These are phyloP conservation scores for Pittosporum tobira DNA, from an alignment of 129 eudicot species.

Conservation along the genomic window DNA sequence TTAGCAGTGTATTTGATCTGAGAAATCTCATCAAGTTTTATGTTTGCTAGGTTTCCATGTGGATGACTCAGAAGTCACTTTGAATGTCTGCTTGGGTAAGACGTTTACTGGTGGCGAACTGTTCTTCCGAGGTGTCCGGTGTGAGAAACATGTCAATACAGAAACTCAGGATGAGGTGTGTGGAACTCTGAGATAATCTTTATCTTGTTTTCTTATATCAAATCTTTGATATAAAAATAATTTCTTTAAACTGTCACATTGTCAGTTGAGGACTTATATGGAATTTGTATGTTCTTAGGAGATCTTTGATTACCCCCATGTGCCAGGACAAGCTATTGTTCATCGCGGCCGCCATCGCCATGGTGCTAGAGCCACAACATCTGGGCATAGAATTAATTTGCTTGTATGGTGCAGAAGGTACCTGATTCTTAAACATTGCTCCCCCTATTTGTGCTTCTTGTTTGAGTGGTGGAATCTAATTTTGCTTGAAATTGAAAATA, in stretches of 20 bases:
- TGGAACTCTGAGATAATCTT: background rate
- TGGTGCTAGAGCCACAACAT: constrained; percentile 83
- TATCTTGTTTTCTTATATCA: background rate
- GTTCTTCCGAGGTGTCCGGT: constrained; percentile 75
- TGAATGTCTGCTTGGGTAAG: constrained; percentile 78
- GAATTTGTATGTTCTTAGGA: constrained; percentile 34
- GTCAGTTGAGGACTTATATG: constrained; percentile 2
- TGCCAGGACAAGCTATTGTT: constrained; percentile 68
- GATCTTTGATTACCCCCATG: constrained; percentile 65
- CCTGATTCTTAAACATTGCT: constrained; percentile 2
- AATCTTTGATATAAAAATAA: background rate
- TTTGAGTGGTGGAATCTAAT: too few species aligned
- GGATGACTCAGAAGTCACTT: constrained; percentile 83
- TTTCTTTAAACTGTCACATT: too few species aligned
- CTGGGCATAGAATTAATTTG: constrained; percentile 61
- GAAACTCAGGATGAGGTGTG: constrained; percentile 70
- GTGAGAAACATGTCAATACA: constrained; percentile 67
- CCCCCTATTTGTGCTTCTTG: background rate
- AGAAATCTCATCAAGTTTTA: constrained; percentile 21
- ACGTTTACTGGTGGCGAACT: constrained; percentile 79
- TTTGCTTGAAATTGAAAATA: too few species aligned
- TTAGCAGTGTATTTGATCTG: constrained; percentile 1
- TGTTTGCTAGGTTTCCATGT: constrained; percentile 65
- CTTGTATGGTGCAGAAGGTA: constrained; percentile 87
- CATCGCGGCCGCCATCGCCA: constrained; percentile 91